These are phyloP conservation scores for Leccinum rimulosum DNA, from an alignment of 768 basidiomycete genomes.

Conservation along the genomic window DNA sequence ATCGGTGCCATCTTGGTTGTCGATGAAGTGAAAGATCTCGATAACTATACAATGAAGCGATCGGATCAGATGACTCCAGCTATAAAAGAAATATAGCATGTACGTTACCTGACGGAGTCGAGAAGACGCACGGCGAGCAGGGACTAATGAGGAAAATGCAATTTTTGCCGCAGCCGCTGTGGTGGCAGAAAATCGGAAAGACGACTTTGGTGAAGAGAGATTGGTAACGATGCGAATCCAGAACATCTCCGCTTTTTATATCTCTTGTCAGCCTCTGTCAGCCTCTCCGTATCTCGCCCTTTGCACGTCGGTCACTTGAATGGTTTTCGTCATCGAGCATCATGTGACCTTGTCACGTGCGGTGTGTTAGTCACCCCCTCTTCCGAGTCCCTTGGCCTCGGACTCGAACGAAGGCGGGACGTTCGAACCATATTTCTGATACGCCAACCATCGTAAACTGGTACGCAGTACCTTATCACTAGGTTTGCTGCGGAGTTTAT, in stretches of 20 bases:
- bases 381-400: too few species aligned
- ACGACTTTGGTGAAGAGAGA: slow-evolving; percentile 9
- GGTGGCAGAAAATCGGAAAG: slow-evolving; percentile 6
- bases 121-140: slow-evolving; percentile 7
- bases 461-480: background rate
- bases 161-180: slow-evolving; percentile 15
- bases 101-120: slow-evolving; percentile 29
- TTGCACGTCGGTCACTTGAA: background rate
- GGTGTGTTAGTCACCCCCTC: background rate
- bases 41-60: slow-evolving; percentile 35
- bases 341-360: slow-evolving; percentile 23
- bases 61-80: background rate
- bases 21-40: slow-evolving; percentile 43
- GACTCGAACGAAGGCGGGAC: too few species aligned
- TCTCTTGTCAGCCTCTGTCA: slow-evolving; percentile 13
- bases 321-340: background rate
- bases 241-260: slow-evolving; percentile 23
- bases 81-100: slow-evolving; percentile 2
- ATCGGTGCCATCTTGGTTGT: slow-evolving; percentile 68
- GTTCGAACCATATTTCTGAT: background rate
- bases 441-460: background rate
- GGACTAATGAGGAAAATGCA: slow-evolving; percentile 1
- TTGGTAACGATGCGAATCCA: background rate
- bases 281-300: background rate
- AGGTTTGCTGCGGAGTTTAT: background rate